Evolutionary conservation across 257 asterid genomes (phyloP).

Genomic region (Petunia axillaris): DNA sequence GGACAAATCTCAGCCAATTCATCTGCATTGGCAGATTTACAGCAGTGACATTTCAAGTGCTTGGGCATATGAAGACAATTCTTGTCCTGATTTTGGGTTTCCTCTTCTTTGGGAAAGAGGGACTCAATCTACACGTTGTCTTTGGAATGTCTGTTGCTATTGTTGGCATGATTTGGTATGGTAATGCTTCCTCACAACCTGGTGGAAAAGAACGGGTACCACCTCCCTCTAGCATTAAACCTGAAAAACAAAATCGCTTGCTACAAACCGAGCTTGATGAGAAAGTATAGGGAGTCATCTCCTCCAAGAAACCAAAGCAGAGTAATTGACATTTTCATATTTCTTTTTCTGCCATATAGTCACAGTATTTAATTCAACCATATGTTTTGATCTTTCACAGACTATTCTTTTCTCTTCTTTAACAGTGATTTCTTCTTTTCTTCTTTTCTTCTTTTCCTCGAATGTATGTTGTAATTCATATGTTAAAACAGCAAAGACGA

Average conservation of each 20-base stretch:
- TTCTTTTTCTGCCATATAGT: background rate
- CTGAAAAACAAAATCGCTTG: constrained; percentile 49
- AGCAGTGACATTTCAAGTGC: constrained; percentile 84
- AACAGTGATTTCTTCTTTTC: constrained; percentile 9
- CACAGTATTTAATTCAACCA: background rate
- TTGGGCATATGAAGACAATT: constrained; percentile 85
- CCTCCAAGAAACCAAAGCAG: background rate
- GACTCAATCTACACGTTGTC: constrained; percentile 62
- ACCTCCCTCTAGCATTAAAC: constrained; percentile 32
- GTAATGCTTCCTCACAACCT: constrained; percentile 65
- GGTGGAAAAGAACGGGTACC: constrained; percentile 64
- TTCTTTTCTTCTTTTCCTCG: background rate
- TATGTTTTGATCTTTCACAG: background rate
- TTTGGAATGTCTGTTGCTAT: constrained; percentile 71
- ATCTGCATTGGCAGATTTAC: constrained; percentile 90
- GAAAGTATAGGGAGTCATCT: constrained; percentile 42
- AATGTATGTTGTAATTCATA: background rate
- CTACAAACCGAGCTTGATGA: constrained; percentile 44
- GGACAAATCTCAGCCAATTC: constrained; percentile 84
- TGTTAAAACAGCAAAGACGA: background rate
- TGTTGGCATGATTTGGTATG: constrained; percentile 76
- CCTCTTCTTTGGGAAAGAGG: constrained; percentile 76
- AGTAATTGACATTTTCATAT: constrained; percentile 19
- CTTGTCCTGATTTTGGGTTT: constrained; percentile 73
- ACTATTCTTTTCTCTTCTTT: background rate